These are phyloP conservation scores for Vitis vinifera DNA, from an alignment of 164 flowering plant genomes.

Conservation along the genomic window DNA sequence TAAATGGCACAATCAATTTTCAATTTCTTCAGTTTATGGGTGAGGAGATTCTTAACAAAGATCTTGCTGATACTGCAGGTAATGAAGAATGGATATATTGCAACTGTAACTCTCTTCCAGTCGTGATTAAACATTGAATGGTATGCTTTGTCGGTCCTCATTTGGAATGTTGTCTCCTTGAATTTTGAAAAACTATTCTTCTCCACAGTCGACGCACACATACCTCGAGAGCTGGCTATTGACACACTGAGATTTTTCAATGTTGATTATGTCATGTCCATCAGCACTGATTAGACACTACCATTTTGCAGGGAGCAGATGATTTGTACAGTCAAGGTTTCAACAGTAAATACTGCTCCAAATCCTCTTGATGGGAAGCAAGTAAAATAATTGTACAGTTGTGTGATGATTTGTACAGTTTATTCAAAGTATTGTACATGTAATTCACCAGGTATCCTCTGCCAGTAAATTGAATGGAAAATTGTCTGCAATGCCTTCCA, in stretches of 20 bases:
- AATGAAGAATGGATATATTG: constrained; percentile 93
- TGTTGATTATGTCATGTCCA: background rate
- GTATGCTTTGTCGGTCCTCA: background rate
- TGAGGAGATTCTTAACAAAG: constrained; percentile 8
- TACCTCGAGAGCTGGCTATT: background rate
- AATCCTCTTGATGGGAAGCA: background rate
- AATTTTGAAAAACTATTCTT: background rate
- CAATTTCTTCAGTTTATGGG: background rate
- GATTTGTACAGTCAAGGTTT: background rate
- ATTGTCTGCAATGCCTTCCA: background rate
- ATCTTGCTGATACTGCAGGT: constrained; percentile 48
- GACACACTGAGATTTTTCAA: background rate
- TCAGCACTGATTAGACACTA: too few relatives aligned
- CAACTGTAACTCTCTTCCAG: constrained; percentile 91
- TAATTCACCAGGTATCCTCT: background rate
- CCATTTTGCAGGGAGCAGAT: background rate
- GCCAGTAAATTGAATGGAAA: background rate
- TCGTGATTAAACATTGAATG: constrained; percentile 30
- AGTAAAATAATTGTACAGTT: constrained; percentile 10
- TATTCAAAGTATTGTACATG: background rate
- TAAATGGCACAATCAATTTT: background rate
- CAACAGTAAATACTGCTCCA: background rate
- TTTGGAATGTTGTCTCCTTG: background rate
- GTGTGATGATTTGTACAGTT: constrained; percentile 19
- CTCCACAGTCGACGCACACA: background rate